Evolutionary conservation across 495 filamentous ascomycete genomes (phyloP), one percentile per base, ranked within the genome.

Genomic region (Penicillium psychrofluorescens): DNA sequence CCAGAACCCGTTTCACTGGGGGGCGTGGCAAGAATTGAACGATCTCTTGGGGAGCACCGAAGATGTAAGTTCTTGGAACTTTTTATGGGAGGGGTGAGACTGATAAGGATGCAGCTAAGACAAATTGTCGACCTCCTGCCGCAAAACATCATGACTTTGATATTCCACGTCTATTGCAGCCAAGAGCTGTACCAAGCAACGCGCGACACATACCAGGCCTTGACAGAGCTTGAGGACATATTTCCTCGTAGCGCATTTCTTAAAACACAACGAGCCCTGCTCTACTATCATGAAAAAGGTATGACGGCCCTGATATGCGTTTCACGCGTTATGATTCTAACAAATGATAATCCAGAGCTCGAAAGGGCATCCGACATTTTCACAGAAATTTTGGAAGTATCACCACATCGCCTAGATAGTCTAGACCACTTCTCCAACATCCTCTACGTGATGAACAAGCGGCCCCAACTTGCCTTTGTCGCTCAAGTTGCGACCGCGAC

Each of bases 401-500:
- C 94, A 44, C 94, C 94, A 0, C 85, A 95, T 54, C 81, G 94
- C 8, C 75, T 97, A 40, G 94, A 99, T 54, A 81, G 81, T 11
- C 73, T 97, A 6, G 94, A 97, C 52, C 84, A 94, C 55, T 99
- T 95, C 63, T 95, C 88, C 9, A 97, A 99, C 54, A 92, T 97
- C 40, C 77, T 99, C 29, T 97, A 94, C 55, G 92, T 99, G 27
- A 85, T 97, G 77, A 81, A 81, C 44, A 69, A 79, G 31, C 78
- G 90, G 9, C 88, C 94, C 0, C 91, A 94, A 54, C 74, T 99
- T 14, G 90, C 90, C 1, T 95, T 92, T 52, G 67, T 99, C 13
- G 94, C 92, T 6, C 89, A 95, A 50, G 68, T 95, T 11, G 92
- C 91, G 41, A 88, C 85, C 7, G 78, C 79, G 22, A 90, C 89